Base-by-base conservation (phyloP, 805 yeast genomes). In the Naumovozyma castellii region DNA sequence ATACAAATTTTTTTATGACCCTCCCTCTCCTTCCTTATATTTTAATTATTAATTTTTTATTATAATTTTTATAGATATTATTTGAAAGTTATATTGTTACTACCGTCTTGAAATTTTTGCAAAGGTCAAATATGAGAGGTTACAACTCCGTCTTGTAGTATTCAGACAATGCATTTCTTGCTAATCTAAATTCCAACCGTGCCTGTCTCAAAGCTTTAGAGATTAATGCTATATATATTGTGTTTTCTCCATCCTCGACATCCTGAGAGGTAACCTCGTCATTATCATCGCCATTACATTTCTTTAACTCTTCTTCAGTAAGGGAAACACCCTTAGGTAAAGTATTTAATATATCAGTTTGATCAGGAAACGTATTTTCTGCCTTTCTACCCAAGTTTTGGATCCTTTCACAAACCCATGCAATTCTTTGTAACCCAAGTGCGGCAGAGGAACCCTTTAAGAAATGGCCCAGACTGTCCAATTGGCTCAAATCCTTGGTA, bases 401-500 rank as follows among this genome's bases (percentile, higher is more conserved):
- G 45, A 92, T 88, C 48, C 88, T 70, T 61, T 88, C 98, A 64
- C 98, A 92, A 51, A 87, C 82, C 54, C 77, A 74, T 42, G 87
- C 87, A 37, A 92, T 84, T 45, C 78, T 77, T 34, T 74, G 75
- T 41, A 92, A 69, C 2, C 98, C 98, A 43, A 92, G 67, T 1
- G 96, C 90, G 2, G 97, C 95, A 1, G 97, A 94, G 10, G 94
- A 81, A 35, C 98, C 98, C 59, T 92, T 92, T 41, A 92, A 69
- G 56, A 85, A 92, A 59, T 92, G 98, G 12, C 98, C 98, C 50
- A 83, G 65, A 12, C 78, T 69, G 16, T 88, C 80, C 41, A 92
- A 65, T 44, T 76, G 69, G 31, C 66, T 71, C 43, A 87, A 68
- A 19, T 71, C 63, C 13, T 62, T 61, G 27, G 67, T 67, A 1